Evolutionary conservation across 2,329 filamentous ascomycete genomes (phyloP).

Genomic region (Pseudogymnoascus sp.): DNA sequence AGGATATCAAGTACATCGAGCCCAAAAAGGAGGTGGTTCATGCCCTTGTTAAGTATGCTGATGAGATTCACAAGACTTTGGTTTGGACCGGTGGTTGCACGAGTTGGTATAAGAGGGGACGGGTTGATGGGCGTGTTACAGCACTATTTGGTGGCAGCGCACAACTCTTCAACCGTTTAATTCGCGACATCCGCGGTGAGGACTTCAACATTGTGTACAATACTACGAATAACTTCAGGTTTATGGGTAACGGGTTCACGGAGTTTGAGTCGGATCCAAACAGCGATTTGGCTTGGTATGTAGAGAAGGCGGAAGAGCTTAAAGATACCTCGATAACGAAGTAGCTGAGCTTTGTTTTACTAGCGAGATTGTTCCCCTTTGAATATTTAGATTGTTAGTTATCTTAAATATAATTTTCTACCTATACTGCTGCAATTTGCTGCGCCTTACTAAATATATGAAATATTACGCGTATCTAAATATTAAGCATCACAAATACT

Average conservation of each 20-base stretch:
- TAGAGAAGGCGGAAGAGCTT: constrained; percentile 7
- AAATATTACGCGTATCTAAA: neutral
- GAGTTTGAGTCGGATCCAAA: constrained; percentile 22
- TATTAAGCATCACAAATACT: neutral
- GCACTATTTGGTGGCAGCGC: constrained; percentile 38
- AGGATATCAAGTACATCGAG: constrained; percentile 28
- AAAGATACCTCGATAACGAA: neutral
- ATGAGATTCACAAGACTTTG: constrained; percentile 36
- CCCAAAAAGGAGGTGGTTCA: constrained; percentile 30
- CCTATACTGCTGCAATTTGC: neutral
- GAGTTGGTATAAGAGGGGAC: constrained; percentile 42
- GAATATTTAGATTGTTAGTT: neutral
- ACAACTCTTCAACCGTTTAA: constrained; percentile 30
- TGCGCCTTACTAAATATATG: neutral
- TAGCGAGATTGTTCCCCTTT: neutral
- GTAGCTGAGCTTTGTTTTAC: neutral
- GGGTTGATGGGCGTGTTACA: constrained; percentile 35
- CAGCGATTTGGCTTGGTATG: constrained; percentile 25
- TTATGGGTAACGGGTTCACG: constrained; percentile 41
- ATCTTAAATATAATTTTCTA: neutral
- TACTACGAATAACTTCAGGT: constrained; percentile 36
- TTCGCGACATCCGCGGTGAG: constrained; percentile 35
- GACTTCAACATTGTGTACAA: constrained; percentile 41
- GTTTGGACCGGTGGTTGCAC: constrained; percentile 33
- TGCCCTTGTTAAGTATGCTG: constrained; percentile 33